Percentiles rank a stretch among this genome's conserved stretches.
Conservation (phyloP, 2,329 filamentous ascomycete genomes). For the Sordariomycetes sp. region DNA sequence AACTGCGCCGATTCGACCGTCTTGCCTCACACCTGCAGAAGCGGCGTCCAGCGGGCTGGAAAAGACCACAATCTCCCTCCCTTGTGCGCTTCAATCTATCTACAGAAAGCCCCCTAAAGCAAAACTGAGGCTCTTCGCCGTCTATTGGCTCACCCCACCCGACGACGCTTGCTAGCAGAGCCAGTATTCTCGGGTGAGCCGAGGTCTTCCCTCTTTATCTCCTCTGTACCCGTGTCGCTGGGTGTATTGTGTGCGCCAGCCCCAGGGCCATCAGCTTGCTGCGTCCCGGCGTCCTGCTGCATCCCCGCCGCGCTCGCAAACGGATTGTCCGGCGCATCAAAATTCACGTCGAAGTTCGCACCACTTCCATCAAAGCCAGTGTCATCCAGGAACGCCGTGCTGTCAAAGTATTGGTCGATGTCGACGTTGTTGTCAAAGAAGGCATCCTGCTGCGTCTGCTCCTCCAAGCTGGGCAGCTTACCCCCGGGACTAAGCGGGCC, state of each 20-base stretch:
- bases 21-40: too few species aligned
- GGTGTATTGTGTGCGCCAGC: too few species aligned
- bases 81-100: too few species aligned
- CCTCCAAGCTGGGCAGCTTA: slow-evolving; percentile 58
- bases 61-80: too few species aligned
- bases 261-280: too few species aligned
- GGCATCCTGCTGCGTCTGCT: slow-evolving; percentile 22
- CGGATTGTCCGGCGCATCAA: slow-evolving; percentile 7
- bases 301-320: slow-evolving; percentile 7
- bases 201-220: slow-evolving; percentile 36
- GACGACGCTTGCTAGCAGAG: slow-evolving; percentile 26
- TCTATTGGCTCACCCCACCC: slow-evolving; percentile 10
- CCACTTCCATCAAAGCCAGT: slow-evolving; percentile 30
- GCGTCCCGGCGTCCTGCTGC: too few species aligned
- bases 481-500: slow-evolving; percentile 75
- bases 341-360: slow-evolving; percentile 41
- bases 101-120: too few species aligned
- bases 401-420: slow-evolving; percentile 42
- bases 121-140: too few species aligned
- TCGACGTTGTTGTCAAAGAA: slow-evolving; percentile 31
- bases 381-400: slow-evolving; percentile 27
- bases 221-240: slow-evolving; percentile 40
- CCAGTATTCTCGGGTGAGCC: slow-evolving; percentile 10
- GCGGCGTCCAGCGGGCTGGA: too few species aligned
- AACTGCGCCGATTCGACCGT: too few species aligned